Evolutionary conservation across 2,329 filamentous ascomycete species (phyloP), one percentile per base, ranked within the genome.

Genomic region (Arachnomyces sp.): DNA sequence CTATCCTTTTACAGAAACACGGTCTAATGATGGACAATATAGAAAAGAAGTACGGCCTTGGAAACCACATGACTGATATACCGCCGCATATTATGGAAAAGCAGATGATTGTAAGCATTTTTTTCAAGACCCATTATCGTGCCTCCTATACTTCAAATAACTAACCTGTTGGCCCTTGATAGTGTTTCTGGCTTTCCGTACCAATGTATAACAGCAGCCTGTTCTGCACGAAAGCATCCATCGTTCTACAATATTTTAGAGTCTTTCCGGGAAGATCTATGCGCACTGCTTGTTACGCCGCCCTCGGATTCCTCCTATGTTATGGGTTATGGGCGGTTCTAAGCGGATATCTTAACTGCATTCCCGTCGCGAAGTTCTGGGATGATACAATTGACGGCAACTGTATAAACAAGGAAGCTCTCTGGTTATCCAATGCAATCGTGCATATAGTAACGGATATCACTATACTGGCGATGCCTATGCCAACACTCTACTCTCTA

Each of bases 361-460:
- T 60, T 1, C 57, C 57, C 7, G 38, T 60, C 3, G 45, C 42
- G 12, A 56, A 53, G 13, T 60, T 60, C 45, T 59, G 55, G 55
- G 44, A 59, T 43, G 40, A 46, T 1, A 40, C 36, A 2, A 21
- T 53, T 3, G 34, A 48, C 0, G 57, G 57, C 3, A 53, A 50
- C 34, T 69, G 66, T 43, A 59, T 68, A 33, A 45, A 62, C 39
- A 65, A 62, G 40, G 55, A 54, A 7, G 53, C 50, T 6, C 57
- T 69, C 35, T 69, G 66, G 67, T 67, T 63, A 32, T 61, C 62
- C 8, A 69, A 67, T 39, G 61, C 65, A 1, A 61, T 50, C 2
- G 61, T 68, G 34, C 64, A 64, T 28, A 68, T 69, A 28, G 36
- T 57, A 4, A 68, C 65, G 9, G 66, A 69, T 48, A 36, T 68